A percentile compares a stretch with the other conserved stretches of the same genome.
These are phyloP conservation scores for Starmerella vitae DNA, from an alignment of 805 yeast genomes.

Conservation along the genomic window DNA sequence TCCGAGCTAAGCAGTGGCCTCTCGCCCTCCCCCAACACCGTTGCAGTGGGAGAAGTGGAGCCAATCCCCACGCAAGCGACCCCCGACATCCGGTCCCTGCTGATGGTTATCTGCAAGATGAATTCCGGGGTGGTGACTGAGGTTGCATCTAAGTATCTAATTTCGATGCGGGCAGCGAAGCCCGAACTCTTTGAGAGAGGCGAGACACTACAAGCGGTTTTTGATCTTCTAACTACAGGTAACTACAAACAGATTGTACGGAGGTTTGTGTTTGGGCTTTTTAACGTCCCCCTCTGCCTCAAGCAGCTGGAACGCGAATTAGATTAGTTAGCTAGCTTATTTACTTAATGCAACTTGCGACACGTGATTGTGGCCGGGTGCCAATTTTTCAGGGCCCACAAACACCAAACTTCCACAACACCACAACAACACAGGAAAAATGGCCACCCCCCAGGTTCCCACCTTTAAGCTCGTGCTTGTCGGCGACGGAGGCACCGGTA, in stretches of 20 bases:
- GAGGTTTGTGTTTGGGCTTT: constrained; percentile 50
- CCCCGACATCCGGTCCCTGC: constrained; percentile 11
- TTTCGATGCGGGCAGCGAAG: constrained; percentile 36
- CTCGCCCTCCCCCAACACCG: not conserved
- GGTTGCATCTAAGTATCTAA: constrained; percentile 45
- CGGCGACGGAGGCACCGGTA: constrained; percentile 99
- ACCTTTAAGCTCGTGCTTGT: constrained; percentile 96
- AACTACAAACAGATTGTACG: constrained; percentile 50
- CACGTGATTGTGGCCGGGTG: not conserved
- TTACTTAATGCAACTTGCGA: not conserved
- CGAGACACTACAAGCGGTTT: constrained; percentile 40
- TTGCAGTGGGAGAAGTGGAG: not conserved
- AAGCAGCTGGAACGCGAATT: constrained; percentile 14
- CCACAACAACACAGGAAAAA: constrained; percentile 9
- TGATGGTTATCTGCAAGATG: constrained; percentile 36
- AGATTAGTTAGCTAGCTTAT: not conserved
- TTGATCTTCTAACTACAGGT: constrained; percentile 41
- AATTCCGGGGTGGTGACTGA: constrained; percentile 43
- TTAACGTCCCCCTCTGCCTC: constrained; percentile 30
- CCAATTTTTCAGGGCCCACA: constrained; percentile 6
- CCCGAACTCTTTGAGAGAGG: constrained; percentile 44
- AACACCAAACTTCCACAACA: constrained; percentile 1
- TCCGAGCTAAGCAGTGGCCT: too few species aligned
- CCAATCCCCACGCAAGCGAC: not conserved
- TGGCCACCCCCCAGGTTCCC: constrained; percentile 49